A percentile compares a stretch with the other conserved stretches of the same genome.
These are phyloP conservation scores for Anthracocystis setariae DNA, from an alignment of 1,284 basidiomycete species.

Conservation along the genomic window DNA sequence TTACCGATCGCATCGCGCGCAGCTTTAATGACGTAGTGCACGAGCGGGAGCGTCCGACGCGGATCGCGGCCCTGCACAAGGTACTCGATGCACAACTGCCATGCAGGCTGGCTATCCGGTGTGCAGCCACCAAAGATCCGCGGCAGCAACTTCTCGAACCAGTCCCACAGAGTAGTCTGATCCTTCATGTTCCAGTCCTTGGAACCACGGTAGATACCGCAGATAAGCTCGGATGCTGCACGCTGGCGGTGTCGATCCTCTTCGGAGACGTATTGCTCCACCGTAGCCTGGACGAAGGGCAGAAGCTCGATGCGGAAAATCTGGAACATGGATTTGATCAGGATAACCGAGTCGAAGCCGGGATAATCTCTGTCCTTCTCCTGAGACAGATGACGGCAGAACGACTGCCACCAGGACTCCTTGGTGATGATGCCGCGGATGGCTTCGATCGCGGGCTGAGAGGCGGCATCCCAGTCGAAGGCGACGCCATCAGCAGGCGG, in stretches of 20 bases:
- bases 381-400: conserved; percentile 64
- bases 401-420: conserved; percentile 74
- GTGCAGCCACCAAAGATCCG: conserved; percentile 74
- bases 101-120: conserved; percentile 69
- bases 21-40: conserved; percentile 72
- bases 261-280: conserved; percentile 75
- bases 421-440: conserved; percentile 72
- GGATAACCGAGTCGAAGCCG: conserved; percentile 68
- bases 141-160: conserved; percentile 79
- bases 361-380: conserved; percentile 65
- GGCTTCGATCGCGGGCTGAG: conserved; percentile 74
- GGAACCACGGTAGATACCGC: conserved; percentile 78
- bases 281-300: conserved; percentile 73
- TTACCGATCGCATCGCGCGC: conserved; percentile 50
- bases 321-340: conserved; percentile 71
- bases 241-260: conserved; percentile 89
- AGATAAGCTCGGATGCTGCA: conserved; percentile 85
- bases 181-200: conserved; percentile 85
- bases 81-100: conserved; percentile 70
- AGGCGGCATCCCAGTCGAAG: conserved; percentile 76
- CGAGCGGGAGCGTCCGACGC: conserved; percentile 79
- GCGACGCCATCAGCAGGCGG: conserved; percentile 71
- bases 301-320: conserved; percentile 73
- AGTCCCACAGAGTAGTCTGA: conserved; percentile 78
- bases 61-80: conserved; percentile 83